Evolutionary conservation across 148 eudicot genomes (phyloP), one percentile per base, ranked within the genome.

Genomic region (Amaranthus palmeri): DNA sequence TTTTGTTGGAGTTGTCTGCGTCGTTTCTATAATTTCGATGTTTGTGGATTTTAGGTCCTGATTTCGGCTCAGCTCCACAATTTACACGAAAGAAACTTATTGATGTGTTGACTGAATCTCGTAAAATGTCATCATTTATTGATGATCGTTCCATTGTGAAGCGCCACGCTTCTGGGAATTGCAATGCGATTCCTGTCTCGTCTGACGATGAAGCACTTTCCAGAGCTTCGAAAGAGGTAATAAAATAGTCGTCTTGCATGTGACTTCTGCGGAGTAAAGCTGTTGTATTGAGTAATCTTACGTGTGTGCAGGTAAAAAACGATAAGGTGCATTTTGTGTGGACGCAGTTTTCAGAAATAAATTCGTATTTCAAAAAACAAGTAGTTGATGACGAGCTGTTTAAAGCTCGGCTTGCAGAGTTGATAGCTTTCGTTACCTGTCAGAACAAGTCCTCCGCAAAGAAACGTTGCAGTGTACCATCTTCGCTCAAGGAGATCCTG

Each of bases 121-220:
- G 96, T n/a, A 95, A 91, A 83, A 78, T 82, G 59, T 84, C 97
- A 10, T 84, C 96, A 54, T 81, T 95, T 73, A 87, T 95, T 62
- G 99, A 95, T 81, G 80, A 88, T 62, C 68, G 88, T 65, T 83
- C 90, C 54, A 78, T 89, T 56, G 89, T 92, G 83, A 95, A 87
- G 84, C 87, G 96, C 70, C 86, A 86, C 78, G 92, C 97, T 76
- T 86, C 93, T 74, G 99, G 88, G 74, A 77, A 85, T 70, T 89
- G 96, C 65, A 77, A 91, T 84, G 81, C 92, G 50, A 85, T 95
- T 70, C 99, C 99, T 11, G 90, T 91, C 57, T 83, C 83, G 68
- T 86, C 96, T 10, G 99, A 95, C 67, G 99, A 91, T 36, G 93
- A 85, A 77, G 99, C 96, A 72, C 91, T 88, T 65, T 76, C 78